Conservation (phyloP, 148 eudicot genomes). For the Vaccinium myrtillus region DNA sequence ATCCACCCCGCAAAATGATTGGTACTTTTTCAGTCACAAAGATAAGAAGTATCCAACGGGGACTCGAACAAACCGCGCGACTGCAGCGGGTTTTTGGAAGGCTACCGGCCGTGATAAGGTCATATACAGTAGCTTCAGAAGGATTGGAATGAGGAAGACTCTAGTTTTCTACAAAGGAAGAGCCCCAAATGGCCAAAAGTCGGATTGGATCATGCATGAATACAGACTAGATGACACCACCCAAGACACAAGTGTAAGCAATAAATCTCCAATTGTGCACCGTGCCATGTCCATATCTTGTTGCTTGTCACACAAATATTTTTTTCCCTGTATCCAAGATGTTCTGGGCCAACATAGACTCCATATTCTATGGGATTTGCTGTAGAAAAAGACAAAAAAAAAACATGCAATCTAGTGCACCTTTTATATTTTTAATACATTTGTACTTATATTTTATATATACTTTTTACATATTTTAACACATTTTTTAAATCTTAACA, state of each 20-base stretch:
- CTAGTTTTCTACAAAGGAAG: conserved; percentile 29
- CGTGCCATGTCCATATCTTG: not conserved
- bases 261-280: not conserved
- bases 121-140: not conserved
- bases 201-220: conserved; percentile 34
- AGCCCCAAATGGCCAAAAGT: conserved; percentile 25
- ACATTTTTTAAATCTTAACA: too few species aligned
- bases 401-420: too few species aligned
- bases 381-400: too few species aligned
- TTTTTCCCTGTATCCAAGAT: too few species aligned
- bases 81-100: conserved; percentile 26
- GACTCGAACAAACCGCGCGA: conserved; percentile 26
- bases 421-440: too few species aligned
- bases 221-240: conserved; percentile 20
- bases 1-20: conserved; percentile 30
- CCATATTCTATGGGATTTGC: too few species aligned
- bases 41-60: conserved; percentile 36
- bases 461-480: too few species aligned
- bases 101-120: conserved; percentile 29
- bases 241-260: too few species aligned
- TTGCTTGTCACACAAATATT: not conserved
- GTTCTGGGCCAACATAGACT: too few species aligned
- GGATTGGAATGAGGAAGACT: conserved; percentile 31
- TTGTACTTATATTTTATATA: too few species aligned
- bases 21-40: conserved; percentile 40